Percentiles rank a stretch among this genome's conserved stretches.
Conservation (phyloP, 768 basidiomycete species). For the Lenzites betulinus region DNA sequence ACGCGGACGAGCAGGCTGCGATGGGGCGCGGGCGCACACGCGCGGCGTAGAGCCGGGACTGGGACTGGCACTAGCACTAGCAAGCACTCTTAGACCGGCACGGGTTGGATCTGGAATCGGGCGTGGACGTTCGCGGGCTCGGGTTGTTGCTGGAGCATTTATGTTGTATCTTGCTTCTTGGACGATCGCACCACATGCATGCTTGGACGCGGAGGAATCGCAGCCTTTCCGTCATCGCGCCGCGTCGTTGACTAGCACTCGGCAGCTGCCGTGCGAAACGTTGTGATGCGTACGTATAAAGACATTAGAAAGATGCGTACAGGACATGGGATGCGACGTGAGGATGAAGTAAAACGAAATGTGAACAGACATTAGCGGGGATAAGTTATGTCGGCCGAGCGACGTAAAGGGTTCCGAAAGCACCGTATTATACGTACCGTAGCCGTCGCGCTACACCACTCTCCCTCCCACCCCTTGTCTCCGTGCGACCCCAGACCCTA, state of each 20-base stretch:
- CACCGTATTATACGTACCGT: conserved; percentile 3
- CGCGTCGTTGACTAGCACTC: neutral
- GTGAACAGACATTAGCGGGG: conserved; percentile 14
- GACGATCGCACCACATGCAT: neutral
- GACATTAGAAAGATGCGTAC: conserved; percentile 17
- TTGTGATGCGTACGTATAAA: conserved; percentile 9
- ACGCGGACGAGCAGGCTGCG: conserved; percentile 27
- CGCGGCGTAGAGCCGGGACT: neutral
- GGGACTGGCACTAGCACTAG: neutral
- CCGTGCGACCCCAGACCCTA: neutral
- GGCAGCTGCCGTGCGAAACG: neutral
- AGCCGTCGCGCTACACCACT: neutral
- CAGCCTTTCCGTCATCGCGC: neutral
- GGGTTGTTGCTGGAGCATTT: conserved; percentile 2
- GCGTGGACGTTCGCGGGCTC: neutral
- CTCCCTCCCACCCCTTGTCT: neutral
- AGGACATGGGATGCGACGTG: conserved; percentile 6
- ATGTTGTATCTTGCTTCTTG: conserved; percentile 5
- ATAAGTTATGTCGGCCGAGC: conserved; percentile 26
- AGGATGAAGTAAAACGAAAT: neutral
- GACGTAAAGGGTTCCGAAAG: conserved; percentile 16
- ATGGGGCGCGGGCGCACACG: neutral
- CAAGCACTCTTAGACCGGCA: neutral
- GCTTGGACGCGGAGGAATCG: neutral
- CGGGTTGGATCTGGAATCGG: neutral